These are phyloP conservation scores for Rhizopus arrhizus DNA, from an alignment of 371 early-diverging fungal species.

Conservation along the genomic window DNA sequence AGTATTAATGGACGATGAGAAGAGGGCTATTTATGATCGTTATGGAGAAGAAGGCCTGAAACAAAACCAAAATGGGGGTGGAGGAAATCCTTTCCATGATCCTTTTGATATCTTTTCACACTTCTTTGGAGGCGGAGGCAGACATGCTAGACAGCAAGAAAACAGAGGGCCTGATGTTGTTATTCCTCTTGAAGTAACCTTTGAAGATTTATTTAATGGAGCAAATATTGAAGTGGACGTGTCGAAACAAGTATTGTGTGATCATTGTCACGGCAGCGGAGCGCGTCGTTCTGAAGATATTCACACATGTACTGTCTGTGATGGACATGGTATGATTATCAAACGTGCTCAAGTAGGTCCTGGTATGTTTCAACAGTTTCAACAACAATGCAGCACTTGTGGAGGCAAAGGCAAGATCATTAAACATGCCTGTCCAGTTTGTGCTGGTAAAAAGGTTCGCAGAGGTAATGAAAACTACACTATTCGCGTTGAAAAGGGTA, in stretches of 20 bases:
- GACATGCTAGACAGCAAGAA: slow-evolving; percentile 58
- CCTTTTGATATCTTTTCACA: slow-evolving; percentile 94
- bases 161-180: slow-evolving; percentile 77
- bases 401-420: slow-evolving; percentile 89
- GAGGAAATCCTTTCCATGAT: slow-evolving; percentile 73
- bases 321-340: slow-evolving; percentile 80
- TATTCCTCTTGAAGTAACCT: slow-evolving; percentile 77
- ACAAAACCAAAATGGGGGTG: slow-evolving; percentile 79
- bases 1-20: slow-evolving; percentile 84
- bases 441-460: slow-evolving; percentile 83
- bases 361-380: slow-evolving; percentile 93
- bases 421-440: slow-evolving; percentile 75
- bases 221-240: slow-evolving; percentile 84
- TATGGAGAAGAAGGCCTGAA: slow-evolving; percentile 81
- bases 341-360: slow-evolving; percentile 89
- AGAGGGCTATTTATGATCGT: slow-evolving; percentile 78
- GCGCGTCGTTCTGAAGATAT: slow-evolving; percentile 86
- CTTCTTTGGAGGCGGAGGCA: slow-evolving; percentile 74
- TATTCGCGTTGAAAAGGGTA: slow-evolving; percentile 85
- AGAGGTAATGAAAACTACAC: slow-evolving; percentile 83
- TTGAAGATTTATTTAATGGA: slow-evolving; percentile 91
- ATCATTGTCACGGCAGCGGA: slow-evolving; percentile 91
- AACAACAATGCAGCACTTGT: slow-evolving; percentile 88
- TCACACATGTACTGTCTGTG: slow-evolving; percentile 76
- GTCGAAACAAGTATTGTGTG: slow-evolving; percentile 91